Base-by-base conservation (phyloP, 140 eudicot genomes). In the Ambrosia hybrid region DNA sequence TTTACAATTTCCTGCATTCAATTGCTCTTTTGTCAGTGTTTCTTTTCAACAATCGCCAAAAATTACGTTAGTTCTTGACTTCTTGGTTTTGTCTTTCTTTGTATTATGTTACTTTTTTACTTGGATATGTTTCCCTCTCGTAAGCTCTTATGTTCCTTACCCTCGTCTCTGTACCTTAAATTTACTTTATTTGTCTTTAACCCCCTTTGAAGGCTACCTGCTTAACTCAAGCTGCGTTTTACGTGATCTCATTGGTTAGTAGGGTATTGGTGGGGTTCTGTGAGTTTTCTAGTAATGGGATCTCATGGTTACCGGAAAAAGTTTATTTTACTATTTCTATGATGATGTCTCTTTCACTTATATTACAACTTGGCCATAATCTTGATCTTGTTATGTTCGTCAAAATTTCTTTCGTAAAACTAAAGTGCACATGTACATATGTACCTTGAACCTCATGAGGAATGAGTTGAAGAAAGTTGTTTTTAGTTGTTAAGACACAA, bases 1-100 rank as follows among this genome's bases (percentile, higher is more conserved):
- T 33, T 74, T 86, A 77, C 53, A 16, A 36, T 56, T 71, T 46
- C 61, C 51, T 48, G 46, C 43, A 10, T 66, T 79, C 76, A 46
- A 67, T 64, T 64, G 51, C 15, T 9, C 65, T 56, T 57, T 38
- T 61, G 67, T 63, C 52, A 12, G 30, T n/a, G 6, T 58, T 77
- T 59, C 53, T 57, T 76, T 21, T 21, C 30, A 21, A 13, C 67
- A 51, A 74, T 79, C 76, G 2, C 48, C 17, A 61, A 76, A 46
- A 26, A 41, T 57, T 67, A 70, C 78, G 57, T 37, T 37, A 38
- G 46, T 14, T 64, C 26, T 39, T 61, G 17, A 17, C 34, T 61
- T 9, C 3, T n/a, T n/a, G n/a, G n/a, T n/a, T n/a, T n/a, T n/a
- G 17, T 13, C 14, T 61, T 5, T 61, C 26, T 61, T 34, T 36